Conservation (phyloP, 139 green algal genomes). For the Trebouxia sp. region DNA sequence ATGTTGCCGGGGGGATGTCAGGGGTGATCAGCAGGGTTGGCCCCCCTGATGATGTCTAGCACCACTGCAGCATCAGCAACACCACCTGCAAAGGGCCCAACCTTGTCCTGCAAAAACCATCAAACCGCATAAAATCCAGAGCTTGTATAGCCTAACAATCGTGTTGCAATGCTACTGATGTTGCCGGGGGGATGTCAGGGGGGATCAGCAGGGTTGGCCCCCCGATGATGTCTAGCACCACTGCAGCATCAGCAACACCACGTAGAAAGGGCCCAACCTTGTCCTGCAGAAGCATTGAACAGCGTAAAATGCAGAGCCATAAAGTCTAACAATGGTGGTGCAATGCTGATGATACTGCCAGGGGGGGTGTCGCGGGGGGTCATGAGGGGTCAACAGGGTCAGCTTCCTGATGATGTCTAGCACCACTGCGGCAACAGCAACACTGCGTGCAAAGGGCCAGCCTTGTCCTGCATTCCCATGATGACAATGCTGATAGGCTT, state of each 20-base stretch:
- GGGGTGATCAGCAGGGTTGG: constrained; percentile 2
- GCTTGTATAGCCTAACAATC: no score
- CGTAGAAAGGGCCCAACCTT: constrained; percentile 39
- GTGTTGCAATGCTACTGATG: no score
- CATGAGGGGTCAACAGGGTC: neutral
- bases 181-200: no score
- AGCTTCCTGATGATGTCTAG: no score
- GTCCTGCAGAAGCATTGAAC: neutral
- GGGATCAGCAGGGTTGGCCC: constrained; percentile 4
- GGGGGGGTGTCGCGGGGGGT: neutral
- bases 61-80: constrained; percentile 36
- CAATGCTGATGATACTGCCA: no score
- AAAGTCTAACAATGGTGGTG: no score
- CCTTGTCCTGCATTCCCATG: constrained; percentile 31
- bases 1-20: no score
- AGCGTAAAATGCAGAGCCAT: no score
- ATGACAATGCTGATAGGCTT: no score
- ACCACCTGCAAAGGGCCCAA: constrained; percentile 36
- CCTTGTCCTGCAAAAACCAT: constrained; percentile 38
- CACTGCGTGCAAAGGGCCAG: constrained; percentile 31
- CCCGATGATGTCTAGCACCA: constrained; percentile 34
- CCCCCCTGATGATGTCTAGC: constrained; percentile 29
- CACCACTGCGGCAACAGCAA: neutral
- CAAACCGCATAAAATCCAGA: no score
- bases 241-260: constrained; percentile 29